Percentiles rank a stretch among this genome's conserved stretches.
Evolutionary conservation across 2,329 filamentous ascomycete species (phyloP).

Genomic region (Gyromitra esculenta): DNA sequence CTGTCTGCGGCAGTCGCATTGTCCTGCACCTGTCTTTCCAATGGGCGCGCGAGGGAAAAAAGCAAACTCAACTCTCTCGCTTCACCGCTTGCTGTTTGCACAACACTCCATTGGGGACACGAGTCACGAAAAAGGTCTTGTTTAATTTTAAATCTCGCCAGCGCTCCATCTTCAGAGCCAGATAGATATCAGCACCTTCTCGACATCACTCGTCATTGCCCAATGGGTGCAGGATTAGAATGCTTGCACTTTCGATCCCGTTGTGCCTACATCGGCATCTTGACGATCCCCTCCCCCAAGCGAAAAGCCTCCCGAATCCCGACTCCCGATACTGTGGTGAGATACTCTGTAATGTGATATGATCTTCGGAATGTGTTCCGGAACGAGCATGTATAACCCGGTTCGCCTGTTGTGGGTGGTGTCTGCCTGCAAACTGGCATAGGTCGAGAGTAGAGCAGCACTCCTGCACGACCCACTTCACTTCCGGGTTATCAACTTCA

Average conservation of each 20-base stretch:
- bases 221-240: neutral
- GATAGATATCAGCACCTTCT: slow-evolving; percentile 5
- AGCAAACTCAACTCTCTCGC: slow-evolving; percentile 10
- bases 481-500: slow-evolving; percentile 5
- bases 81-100: slow-evolving; percentile 10
- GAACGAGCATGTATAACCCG: slow-evolving; percentile 26
- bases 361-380: slow-evolving; percentile 4
- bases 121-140: slow-evolving; percentile 45
- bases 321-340: neutral
- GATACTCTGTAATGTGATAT: slow-evolving; percentile 8
- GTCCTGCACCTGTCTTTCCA: neutral
- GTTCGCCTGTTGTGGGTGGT: neutral
- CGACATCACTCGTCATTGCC: slow-evolving; percentile 27
- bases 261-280: slow-evolving; percentile 36
- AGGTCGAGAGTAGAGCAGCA: neutral
- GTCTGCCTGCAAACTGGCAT: neutral
- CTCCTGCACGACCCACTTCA: neutral
- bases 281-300: slow-evolving; percentile 28
- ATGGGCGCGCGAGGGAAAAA: neutral
- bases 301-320: slow-evolving; percentile 39
- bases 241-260: slow-evolving; percentile 16
- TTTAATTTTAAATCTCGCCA: slow-evolving; percentile 48
- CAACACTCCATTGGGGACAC: slow-evolving; percentile 40
- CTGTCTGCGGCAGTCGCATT: slow-evolving; percentile 12
- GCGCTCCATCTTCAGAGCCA: slow-evolving; percentile 27